Base-by-base conservation (phyloP, 495 filamentous ascomycete genomes). In the Hypoxylon lenormandii region DNA sequence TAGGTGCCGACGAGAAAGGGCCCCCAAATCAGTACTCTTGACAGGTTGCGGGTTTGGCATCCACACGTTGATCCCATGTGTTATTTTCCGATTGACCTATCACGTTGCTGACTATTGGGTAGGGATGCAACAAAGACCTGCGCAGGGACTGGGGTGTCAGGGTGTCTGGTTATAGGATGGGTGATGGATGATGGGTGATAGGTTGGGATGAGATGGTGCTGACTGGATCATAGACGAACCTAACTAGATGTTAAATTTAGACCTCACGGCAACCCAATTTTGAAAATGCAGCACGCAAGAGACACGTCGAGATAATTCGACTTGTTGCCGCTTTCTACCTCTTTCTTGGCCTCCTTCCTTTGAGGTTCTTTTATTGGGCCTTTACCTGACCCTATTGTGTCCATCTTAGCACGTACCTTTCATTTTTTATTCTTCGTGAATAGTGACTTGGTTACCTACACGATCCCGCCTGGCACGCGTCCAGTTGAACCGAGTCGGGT, bases 231-330 rank as follows among this genome's bases (percentile, higher is more conserved):
- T 61, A 47, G 55, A 60, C 26, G n/a, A 38, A 7, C 40, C 13
- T 43, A 28, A 3, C 26, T 69, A 69, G 60, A 72, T 66, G 4
- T 61, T 66, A 69, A 58, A 74, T 66, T 57, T 64, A 69, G 64
- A 69, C 72, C 72, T 74, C 72, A 54, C 64, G 72, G 72, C 53
- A 33, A 59, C 61, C 40, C 7, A 33, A 33, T 8, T 28, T 7
- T 7, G 7, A 28, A 8, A 33, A 7, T 26, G 23, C 10, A 5
- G 6, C 30, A 33, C 1, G 30, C 30, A 33, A 33, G 30, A 33
- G 30, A 33, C 6, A 33, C 10, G 30, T 33, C 30, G 1, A 33
- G 30, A 8, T 33, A 33, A 33, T 33, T 33, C 30, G 26, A 28
- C 3, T 28, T 7, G 26, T 7, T 3, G 26, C 26, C 7, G 3